Conservation (phyloP, 306 rosid species). For the Trifolium pratense region DNA sequence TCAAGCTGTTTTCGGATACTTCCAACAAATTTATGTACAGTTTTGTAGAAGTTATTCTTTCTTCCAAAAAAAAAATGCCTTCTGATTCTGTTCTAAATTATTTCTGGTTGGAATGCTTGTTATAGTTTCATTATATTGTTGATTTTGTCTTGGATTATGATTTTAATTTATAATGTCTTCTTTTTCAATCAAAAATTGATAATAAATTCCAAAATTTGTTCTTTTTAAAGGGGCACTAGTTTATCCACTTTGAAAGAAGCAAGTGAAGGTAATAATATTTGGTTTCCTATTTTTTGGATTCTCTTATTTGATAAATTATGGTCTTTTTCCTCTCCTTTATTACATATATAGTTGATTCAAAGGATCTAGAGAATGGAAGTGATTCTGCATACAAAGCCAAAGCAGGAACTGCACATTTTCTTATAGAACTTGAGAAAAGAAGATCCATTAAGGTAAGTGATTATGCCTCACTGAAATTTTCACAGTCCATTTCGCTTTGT, state of each 20-base stretch:
- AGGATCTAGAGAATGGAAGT: slow-evolving; percentile 52
- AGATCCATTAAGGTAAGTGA: slow-evolving; percentile 40
- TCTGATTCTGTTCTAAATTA: too few species aligned
- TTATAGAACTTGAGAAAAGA: slow-evolving; percentile 69
- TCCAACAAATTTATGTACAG: too few species aligned
- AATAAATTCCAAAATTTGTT: background rate
- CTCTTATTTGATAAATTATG: background rate
- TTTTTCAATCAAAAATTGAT: background rate
- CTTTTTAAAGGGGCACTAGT: background rate
- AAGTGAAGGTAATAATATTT: background rate
- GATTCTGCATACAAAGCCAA: slow-evolving; percentile 40
- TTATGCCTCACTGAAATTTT: background rate
- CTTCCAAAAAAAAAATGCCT: too few species aligned
- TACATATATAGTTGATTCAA: background rate
- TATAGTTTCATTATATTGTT: too few species aligned
- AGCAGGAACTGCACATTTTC: slow-evolving; percentile 78
- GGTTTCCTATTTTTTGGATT: background rate
- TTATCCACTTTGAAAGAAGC: background rate
- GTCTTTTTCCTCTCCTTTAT: background rate
- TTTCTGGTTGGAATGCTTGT: too few species aligned
- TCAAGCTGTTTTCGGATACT: too few species aligned
- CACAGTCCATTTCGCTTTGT: background rate
- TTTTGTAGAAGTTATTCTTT: too few species aligned
- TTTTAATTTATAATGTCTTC: background rate
- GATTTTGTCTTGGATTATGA: too few species aligned